Evolutionary conservation across 345 rosid genomes (phyloP).

Genomic region (Aurinia saxatilis): DNA sequence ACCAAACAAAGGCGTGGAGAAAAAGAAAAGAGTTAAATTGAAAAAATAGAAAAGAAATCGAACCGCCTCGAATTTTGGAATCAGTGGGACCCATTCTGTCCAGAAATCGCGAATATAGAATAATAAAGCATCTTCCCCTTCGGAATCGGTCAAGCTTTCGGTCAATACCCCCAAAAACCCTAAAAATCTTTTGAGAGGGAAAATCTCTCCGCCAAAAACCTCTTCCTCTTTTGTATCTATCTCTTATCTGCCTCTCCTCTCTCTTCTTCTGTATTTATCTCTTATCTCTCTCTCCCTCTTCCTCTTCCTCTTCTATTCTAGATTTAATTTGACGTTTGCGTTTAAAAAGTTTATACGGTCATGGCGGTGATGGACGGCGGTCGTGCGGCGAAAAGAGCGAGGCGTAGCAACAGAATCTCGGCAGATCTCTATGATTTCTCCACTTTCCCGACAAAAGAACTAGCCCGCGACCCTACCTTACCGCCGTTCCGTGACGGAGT

Average conservation of each 20-base stretch:
- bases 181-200: slow-evolving; percentile 25
- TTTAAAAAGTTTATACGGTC: neutral
- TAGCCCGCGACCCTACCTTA: neutral
- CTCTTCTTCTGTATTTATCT: neutral
- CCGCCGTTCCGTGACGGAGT: slow-evolving; percentile 44
- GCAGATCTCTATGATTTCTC: slow-evolving; percentile 47
- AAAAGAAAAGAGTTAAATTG: neutral
- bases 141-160: slow-evolving; percentile 20
- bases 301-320: neutral
- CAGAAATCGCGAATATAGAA: neutral
- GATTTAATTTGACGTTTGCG: neutral
- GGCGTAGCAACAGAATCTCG: slow-evolving; percentile 38
- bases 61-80: slow-evolving; percentile 20
- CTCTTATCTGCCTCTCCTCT: neutral
- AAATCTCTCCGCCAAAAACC: slow-evolving; percentile 28
- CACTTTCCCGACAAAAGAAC: slow-evolving; percentile 29
- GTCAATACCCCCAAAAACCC: slow-evolving; percentile 27
- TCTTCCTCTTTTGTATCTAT: neutral
- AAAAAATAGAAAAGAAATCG: slow-evolving; percentile 9
- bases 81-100: slow-evolving; percentile 2
- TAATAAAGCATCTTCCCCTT: slow-evolving; percentile 1
- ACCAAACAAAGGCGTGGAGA: slow-evolving; percentile 6
- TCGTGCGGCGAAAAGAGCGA: slow-evolving; percentile 47
- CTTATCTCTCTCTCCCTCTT: neutral
- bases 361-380: slow-evolving; percentile 29